These are phyloP conservation scores for Bruguiera parviflora DNA, from an alignment of 345 rosid genomes.

Conservation along the genomic window DNA sequence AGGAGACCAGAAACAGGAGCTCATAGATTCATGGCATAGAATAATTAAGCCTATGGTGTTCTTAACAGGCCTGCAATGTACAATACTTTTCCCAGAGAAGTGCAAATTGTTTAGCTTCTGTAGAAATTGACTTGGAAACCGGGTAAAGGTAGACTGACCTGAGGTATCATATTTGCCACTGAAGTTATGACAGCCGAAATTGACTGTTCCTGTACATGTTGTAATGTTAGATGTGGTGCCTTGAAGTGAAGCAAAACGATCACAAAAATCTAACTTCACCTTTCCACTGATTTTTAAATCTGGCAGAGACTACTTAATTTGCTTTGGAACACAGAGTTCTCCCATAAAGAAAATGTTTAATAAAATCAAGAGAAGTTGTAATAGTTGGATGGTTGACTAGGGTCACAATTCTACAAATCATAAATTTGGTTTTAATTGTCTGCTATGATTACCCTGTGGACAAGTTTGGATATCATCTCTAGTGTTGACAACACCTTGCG, in stretches of 20 bases:
- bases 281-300: not conserved
- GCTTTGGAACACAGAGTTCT: not conserved
- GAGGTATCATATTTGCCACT: constrained; percentile 85
- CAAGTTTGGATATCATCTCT: constrained; percentile 78
- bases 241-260: too few species aligned
- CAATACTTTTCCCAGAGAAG: not conserved
- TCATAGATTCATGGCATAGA: too few species aligned
- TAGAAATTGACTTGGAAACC: constrained; percentile 8
- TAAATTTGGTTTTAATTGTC: not conserved
- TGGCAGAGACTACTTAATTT: not conserved
- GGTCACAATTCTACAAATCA: not conserved
- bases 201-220: constrained; percentile 69
- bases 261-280: too few species aligned
- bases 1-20: not conserved
- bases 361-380: not conserved
- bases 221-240: constrained; percentile 4
- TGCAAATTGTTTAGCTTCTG: not conserved
- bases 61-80: not conserved
- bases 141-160: constrained; percentile 43
- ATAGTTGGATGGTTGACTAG: not conserved
- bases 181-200: constrained; percentile 82
- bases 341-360: not conserved
- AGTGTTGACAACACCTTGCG: constrained; percentile 78
- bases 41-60: too few species aligned
- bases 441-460: constrained; percentile 52